phyloP scores from a whole-genome alignment of 768 basidiomycete genomes.

The Austroboletus eburneus region DNA sequence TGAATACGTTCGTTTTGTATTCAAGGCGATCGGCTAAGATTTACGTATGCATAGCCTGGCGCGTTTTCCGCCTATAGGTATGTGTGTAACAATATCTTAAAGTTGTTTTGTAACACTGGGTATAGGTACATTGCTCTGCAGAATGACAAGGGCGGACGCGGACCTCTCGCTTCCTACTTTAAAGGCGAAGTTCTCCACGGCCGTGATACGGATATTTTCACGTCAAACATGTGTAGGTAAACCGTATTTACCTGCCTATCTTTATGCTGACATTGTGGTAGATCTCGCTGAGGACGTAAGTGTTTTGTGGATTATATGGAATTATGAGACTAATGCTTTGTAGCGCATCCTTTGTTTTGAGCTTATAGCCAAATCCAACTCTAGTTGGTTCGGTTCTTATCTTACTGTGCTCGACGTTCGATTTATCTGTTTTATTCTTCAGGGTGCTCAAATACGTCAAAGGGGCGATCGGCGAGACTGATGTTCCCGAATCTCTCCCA shows the following conservation, averaged over 20 bases:
- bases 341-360: constrained; percentile 84
- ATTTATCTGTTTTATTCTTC: constrained; percentile 15
- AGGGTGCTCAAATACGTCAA: constrained; percentile 98
- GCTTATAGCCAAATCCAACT: constrained; percentile 71
- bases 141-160: constrained; percentile 76
- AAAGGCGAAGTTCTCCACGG: constrained; percentile 89
- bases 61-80: constrained; percentile 89
- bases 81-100: neutral
- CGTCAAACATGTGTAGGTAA: constrained; percentile 89
- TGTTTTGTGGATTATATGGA: constrained; percentile 1
- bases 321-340: constrained; percentile 10
- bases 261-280: constrained; percentile 28
- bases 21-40: constrained; percentile 1
- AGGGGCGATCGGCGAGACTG: constrained; percentile 88
- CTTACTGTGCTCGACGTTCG: neutral
- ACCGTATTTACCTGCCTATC: neutral
- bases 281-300: constrained; percentile 87
- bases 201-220: constrained; percentile 86
- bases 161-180: constrained; percentile 95
- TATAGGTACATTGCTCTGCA: constrained; percentile 79
- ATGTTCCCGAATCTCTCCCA: constrained; percentile 88
- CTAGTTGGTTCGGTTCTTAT: constrained; percentile 55
- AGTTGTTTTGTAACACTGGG: neutral
- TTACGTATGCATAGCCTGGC: constrained; percentile 56
- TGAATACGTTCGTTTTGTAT: constrained; percentile 28